Evolutionary conservation across 2,329 filamentous ascomycete species (phyloP), one percentile per base, ranked within the genome.

Genomic region (Ophiosphaerella herpotricha): DNA sequence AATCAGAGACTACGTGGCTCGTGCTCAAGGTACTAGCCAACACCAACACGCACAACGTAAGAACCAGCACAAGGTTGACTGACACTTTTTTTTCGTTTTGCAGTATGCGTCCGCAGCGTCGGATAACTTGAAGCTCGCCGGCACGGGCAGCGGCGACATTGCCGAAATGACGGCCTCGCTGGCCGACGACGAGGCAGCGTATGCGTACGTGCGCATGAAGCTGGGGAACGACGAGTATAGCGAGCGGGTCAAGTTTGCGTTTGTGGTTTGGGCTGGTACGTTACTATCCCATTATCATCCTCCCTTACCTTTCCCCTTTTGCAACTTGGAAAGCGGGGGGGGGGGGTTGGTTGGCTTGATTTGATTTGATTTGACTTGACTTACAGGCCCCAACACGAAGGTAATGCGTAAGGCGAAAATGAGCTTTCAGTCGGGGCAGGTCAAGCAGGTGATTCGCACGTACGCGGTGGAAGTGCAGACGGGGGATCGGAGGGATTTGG

Each of bases 171-270:
- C 78, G n/a, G 64, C 63, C 29, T 73, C 77, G 55, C 76, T 89
- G 9, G 84, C 85, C 68, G 78, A 84, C 64, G 64, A 67, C 32
- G 79, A 86, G 72, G 85, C 85, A 47, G 83, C 86, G 70, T 88
- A 87, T 75, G 85, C 78, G 47, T 88, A 88, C 74, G 63, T 72
- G 36, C 49, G 68, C 23, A 62, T 70, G 64, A 84, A 88, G 76
- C 84, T 89, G 71, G 85, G 85, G 67, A 89, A 88, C 75, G 86
- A 89, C 71, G 82, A 82, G 57, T 86, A 89, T 77, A 84, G 80
- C 73, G 85, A 77, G 66, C 78, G 86, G 33, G 82, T 87, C 66
- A 89, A 89, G 75, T 89, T 89, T 67, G 80, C 77, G 41, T 78
- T 89, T 41, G 74, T 88, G 29, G 80, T 87, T 57, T 89, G 86